These are phyloP conservation scores for Laguncularia racemosa DNA, from an alignment of 345 rosid species.

Conservation along the genomic window DNA sequence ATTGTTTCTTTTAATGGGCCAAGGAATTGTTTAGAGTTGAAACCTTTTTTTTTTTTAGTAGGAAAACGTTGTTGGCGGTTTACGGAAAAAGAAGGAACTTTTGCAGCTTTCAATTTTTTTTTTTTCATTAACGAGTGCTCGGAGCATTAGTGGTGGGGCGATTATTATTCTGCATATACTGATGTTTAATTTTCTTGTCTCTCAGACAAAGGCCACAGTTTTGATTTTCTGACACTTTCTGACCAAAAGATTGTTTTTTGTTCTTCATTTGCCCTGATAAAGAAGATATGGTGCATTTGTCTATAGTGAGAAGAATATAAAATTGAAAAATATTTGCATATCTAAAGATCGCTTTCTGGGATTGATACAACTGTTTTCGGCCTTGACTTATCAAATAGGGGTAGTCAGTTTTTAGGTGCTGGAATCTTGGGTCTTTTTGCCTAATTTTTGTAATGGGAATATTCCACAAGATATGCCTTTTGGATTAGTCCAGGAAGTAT, in stretches of 20 bases:
- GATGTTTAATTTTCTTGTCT: not conserved
- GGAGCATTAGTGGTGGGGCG: too few relatives aligned
- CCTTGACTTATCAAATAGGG: constrained; percentile 16
- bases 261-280: constrained; percentile 4
- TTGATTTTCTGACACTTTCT: not conserved
- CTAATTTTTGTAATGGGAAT: constrained; percentile 22
- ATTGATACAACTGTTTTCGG: constrained; percentile 10
- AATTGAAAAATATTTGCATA: constrained; percentile 1
- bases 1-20: too few relatives aligned
- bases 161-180: too few relatives aligned
- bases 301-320: not conserved
- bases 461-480: constrained; percentile 30
- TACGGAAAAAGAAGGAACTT: too few relatives aligned
- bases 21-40: too few relatives aligned
- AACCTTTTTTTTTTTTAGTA: too few relatives aligned
- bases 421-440: constrained; percentile 10
- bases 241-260: constrained; percentile 2
- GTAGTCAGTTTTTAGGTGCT: constrained; percentile 9
- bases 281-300: constrained; percentile 9
- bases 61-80: too few relatives aligned
- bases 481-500: constrained; percentile 10
- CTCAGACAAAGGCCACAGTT: not conserved
- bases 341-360: constrained; percentile 14
- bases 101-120: too few relatives aligned
- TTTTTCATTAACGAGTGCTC: too few relatives aligned